Conservation (phyloP, 2,329 filamentous ascomycete species). For the Didymella sp. region DNA sequence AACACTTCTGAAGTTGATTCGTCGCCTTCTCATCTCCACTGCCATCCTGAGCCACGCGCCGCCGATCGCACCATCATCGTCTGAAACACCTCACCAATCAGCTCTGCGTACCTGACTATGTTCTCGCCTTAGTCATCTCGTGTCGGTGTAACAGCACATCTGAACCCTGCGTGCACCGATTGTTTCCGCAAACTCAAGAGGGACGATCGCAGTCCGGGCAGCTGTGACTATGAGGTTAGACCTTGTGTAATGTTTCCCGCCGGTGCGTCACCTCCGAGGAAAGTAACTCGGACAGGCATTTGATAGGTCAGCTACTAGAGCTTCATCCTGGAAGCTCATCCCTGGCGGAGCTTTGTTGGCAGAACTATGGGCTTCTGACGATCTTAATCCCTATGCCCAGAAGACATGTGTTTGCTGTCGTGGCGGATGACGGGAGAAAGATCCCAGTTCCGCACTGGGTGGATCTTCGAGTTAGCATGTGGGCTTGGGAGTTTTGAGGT, state of each 20-base stretch:
- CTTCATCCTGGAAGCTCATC: conserved; percentile 22
- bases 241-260: conserved; percentile 11
- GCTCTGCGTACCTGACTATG: conserved; percentile 39
- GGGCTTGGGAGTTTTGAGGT: conserved; percentile 2
- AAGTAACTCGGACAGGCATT: conserved; percentile 23
- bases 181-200: conserved; percentile 1
- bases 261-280: conserved; percentile 33
- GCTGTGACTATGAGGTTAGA: conserved; percentile 7
- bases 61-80: conserved; percentile 43
- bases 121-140: conserved; percentile 16
- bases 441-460: conserved; percentile 11
- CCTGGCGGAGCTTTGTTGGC: conserved; percentile 29
- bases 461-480: conserved; percentile 11
- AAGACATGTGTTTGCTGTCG: conserved; percentile 17
- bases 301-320: conserved; percentile 20
- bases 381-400: conserved; percentile 8
- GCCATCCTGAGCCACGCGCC: conserved; percentile 26
- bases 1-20: neutral
- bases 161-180: conserved; percentile 26
- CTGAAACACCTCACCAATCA: conserved; percentile 38
- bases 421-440: conserved; percentile 12
- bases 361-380: conserved; percentile 14
- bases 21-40: conserved; percentile 1
- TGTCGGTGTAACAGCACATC: conserved; percentile 17
- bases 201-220: conserved; percentile 9